Conservation (phyloP, 805 yeast genomes). For the Pichia pseudocactophila region DNA sequence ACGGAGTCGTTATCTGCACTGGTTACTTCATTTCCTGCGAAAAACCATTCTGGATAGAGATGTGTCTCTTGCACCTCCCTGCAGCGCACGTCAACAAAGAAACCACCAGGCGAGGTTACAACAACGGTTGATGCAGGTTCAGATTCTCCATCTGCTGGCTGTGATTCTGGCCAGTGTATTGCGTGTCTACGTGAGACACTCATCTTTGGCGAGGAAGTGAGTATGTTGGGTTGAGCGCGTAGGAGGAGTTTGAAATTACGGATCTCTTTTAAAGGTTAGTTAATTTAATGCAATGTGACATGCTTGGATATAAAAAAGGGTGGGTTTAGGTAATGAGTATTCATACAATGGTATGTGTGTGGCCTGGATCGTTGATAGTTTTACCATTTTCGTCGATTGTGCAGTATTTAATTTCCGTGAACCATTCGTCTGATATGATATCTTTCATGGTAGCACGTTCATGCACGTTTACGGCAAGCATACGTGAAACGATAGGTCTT, state of each 20-base stretch:
- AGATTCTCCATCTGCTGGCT: conserved; percentile 30
- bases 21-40: conserved; percentile 46
- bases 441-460: conserved; percentile 61
- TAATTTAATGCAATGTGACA: too few species aligned
- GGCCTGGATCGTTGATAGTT: conserved; percentile 37
- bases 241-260: too few species aligned
- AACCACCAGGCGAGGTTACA: conserved; percentile 33
- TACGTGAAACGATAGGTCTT: conserved; percentile 61
- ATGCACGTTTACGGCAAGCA: conserved; percentile 53
- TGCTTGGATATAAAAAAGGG: too few species aligned
- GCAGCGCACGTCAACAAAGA: conserved; percentile 44
- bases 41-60: too few species aligned
- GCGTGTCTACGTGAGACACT: conserved; percentile 38
- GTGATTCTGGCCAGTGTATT: conserved; percentile 38
- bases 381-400: conserved; percentile 37
- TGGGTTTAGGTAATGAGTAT: too few species aligned
- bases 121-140: conserved; percentile 45
- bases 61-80: too few species aligned
- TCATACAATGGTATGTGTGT: conserved; percentile 39
- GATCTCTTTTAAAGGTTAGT: too few species aligned
- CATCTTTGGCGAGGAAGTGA: too few species aligned
- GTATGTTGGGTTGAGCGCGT: too few species aligned
- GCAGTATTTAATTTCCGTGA: conserved; percentile 51
- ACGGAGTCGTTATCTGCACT: conserved; percentile 26
- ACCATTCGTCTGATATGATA: conserved; percentile 64